A percentile compares a stretch with the other conserved stretches of the same genome.
phyloP scores from a whole-genome alignment of 371 early-diverging fungal species.

The Rhizomucor pusillus region DNA sequence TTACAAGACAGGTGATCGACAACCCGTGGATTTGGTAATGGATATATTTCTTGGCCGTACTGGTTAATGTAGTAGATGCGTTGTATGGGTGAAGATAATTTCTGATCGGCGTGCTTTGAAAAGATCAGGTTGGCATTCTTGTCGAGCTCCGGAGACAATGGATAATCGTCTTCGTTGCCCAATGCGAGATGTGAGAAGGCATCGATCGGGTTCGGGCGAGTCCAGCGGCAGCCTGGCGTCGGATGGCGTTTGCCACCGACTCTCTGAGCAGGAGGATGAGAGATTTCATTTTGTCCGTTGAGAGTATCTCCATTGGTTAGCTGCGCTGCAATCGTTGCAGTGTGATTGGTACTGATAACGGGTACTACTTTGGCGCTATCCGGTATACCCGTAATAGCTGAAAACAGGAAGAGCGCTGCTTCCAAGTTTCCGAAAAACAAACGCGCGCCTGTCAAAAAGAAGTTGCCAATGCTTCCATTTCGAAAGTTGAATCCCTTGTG shows the following conservation, averaged over 20 bases:
- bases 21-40: slow-evolving; percentile 62
- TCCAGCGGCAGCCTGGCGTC: slow-evolving; percentile 14
- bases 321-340: slow-evolving; percentile 60
- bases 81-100: slow-evolving; percentile 55
- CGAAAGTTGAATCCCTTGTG: slow-evolving; percentile 70
- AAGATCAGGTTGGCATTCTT: slow-evolving; percentile 49
- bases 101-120: slow-evolving; percentile 42
- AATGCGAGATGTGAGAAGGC: slow-evolving; percentile 41
- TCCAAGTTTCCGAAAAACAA: slow-evolving; percentile 65
- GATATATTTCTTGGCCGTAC: slow-evolving; percentile 69
- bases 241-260: slow-evolving; percentile 7
- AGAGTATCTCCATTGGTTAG: slow-evolving; percentile 54
- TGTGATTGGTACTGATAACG: slow-evolving; percentile 58
- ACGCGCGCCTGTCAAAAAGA: slow-evolving; percentile 72
- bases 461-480: slow-evolving; percentile 73
- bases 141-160: slow-evolving; percentile 2
- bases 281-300: slow-evolving; percentile 65
- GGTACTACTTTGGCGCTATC: slow-evolving; percentile 60
- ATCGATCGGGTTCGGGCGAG: slow-evolving; percentile 39
- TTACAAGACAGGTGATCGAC: slow-evolving; percentile 48
- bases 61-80: slow-evolving; percentile 70
- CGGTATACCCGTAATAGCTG: slow-evolving; percentile 57
- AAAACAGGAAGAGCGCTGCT: slow-evolving; percentile 66
- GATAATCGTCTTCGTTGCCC: slow-evolving; percentile 16
- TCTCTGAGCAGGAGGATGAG: slow-evolving; percentile 43